Evolutionary conservation across 331 rosid species (phyloP).

Genomic region (Acacia pycnantha): DNA sequence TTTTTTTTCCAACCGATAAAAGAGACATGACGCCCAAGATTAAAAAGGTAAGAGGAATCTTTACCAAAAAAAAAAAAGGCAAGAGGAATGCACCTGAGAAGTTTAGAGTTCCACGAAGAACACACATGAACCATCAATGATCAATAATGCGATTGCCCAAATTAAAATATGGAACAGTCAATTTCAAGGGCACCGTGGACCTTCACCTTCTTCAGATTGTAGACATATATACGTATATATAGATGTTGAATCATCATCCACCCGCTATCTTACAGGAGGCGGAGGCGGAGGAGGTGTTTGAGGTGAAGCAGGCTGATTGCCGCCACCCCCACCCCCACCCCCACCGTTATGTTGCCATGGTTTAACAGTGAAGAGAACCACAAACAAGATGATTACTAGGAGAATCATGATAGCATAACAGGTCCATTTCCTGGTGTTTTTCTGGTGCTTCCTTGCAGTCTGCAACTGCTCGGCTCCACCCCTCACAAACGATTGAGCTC

Average conservation of each 20-base stretch:
- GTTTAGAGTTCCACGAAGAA: background rate
- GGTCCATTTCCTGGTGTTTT: constrained; percentile 85
- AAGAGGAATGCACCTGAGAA: background rate
- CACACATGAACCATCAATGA: background rate
- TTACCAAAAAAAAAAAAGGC: background rate
- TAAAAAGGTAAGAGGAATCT: background rate
- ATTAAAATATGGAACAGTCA: constrained; percentile 15
- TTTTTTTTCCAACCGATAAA: background rate
- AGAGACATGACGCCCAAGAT: background rate
- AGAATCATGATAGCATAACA: constrained; percentile 57
- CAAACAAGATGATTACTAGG: constrained; percentile 55
- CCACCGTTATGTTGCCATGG: constrained; percentile 37
- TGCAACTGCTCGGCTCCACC: constrained; percentile 58
- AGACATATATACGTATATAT: background rate
- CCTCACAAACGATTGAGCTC: constrained; percentile 77
- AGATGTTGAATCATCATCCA: constrained; percentile 6
- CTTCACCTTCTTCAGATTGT: constrained; percentile 11
- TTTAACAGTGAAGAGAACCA: constrained; percentile 49
- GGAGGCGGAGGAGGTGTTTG: constrained; percentile 32
- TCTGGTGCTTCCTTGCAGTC: constrained; percentile 71
- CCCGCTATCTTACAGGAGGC: background rate
- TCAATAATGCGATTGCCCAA: constrained; percentile 14
- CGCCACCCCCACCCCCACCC: constrained; percentile 21
- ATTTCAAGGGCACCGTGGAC: constrained; percentile 16
- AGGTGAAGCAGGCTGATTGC: constrained; percentile 25